Evolutionary conservation across 2,329 filamentous ascomycete species (phyloP), one percentile per base, ranked within the genome.

Genomic region (Leptographium lundbergii): DNA sequence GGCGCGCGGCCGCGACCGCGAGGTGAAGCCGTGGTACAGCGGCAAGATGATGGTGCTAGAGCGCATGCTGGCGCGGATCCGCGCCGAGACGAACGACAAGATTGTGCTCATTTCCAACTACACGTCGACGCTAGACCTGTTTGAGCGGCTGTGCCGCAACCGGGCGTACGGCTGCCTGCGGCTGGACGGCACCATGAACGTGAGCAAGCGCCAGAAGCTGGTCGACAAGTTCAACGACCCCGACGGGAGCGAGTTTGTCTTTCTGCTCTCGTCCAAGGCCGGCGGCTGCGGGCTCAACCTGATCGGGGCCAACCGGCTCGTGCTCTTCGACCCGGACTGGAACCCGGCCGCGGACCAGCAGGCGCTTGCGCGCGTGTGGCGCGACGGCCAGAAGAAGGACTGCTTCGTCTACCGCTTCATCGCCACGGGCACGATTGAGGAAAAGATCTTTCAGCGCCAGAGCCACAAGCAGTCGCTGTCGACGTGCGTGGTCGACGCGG

Each of bases 401-500:
- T 99, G 94, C 69, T 99, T 99, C 67, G 94, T 99, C 19, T 99
- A 99, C 72, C 88, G 94, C n/a, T 99, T 99, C 74, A 99, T 99
- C 67, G 89, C 91, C 0, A 97, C 95, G 0, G 94, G 94, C 4
- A 96, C 91, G 0, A 99, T 99, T 62, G 94, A 99, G 69, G 94
- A 99, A 73, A 99, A 99, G 75, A 96, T 99, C 65, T 99, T 99
- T 75, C 94, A 99, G 72, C 87, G 95, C 11, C 94, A 99, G 69
- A 95, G 89, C 0, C 95, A 99, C 77, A 99, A 99, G 73, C 94
- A 99, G 73, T 95, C 90, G 9, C 77, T 99, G 1, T 97, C 92
- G 0, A 95, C 90, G 0, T 96, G 91, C 66, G 94, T 99, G 5
- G 94, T 99, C 9, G 94, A 99, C 72, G 91, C 88, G 3, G 32